Evolutionary conservation across 768 basidiomycete genomes (phyloP).

Genomic region (Pisolithus sp.): DNA sequence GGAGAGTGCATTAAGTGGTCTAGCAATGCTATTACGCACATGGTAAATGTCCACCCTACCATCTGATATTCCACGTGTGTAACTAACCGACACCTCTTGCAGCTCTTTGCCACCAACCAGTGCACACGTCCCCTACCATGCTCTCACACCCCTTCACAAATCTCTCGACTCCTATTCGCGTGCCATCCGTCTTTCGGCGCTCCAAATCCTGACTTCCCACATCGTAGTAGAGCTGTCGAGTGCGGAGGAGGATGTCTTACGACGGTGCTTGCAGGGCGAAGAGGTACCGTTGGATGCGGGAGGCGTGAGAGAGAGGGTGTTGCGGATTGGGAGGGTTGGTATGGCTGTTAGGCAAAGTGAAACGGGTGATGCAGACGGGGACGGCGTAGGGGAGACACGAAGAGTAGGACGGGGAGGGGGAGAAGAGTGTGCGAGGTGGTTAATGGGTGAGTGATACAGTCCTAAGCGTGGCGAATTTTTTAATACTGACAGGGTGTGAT

Average conservation of each 20-base stretch:
- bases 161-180: constrained; percentile 71
- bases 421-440: constrained; percentile 64
- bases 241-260: constrained; percentile 47
- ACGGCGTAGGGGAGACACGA: too few species aligned
- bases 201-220: constrained; percentile 57
- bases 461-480: not conserved
- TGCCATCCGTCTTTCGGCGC: constrained; percentile 51
- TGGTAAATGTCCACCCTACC: constrained; percentile 31
- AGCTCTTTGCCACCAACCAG: too few species aligned
- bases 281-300: constrained; percentile 70
- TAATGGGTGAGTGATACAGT: constrained; percentile 48
- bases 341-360: constrained; percentile 53
- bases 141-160: constrained; percentile 32
- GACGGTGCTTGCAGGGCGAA: constrained; percentile 73
- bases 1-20: constrained; percentile 45
- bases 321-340: constrained; percentile 69
- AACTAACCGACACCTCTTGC: too few species aligned
- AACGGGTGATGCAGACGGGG: too few species aligned
- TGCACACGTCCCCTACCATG: too few species aligned
- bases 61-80: too few species aligned
- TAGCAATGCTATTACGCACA: constrained; percentile 41
- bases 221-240: constrained; percentile 35
- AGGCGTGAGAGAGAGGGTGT: constrained; percentile 78
- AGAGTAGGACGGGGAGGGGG: constrained; percentile 31
- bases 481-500: not conserved